Base-by-base conservation (phyloP, 2,329 filamentous ascomycete species). In the Fusarium heterosporum region DNA sequence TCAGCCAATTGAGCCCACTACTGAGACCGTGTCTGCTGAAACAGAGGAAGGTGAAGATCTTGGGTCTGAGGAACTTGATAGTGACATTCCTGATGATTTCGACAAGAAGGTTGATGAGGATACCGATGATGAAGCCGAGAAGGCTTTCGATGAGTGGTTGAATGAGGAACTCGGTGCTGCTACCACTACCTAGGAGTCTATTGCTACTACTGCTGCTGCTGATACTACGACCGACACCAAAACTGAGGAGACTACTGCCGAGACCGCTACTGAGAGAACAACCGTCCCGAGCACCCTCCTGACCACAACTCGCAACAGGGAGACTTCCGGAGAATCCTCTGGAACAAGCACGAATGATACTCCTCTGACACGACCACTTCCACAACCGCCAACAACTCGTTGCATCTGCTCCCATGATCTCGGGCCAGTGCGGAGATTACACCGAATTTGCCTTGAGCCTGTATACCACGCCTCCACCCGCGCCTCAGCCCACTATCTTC, bases 381-480 rank as follows among this genome's bases (percentile, higher is more conserved):
- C 0, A 61, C 47, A 3, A 38, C 29, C 1, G 38, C 56, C 11
- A 61, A 1, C 56, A 32, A 0, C 29, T 54, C 22, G 41, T 32
- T 3, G 56, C 41, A 6, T 61, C 58, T 0, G 58, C 55, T 2
- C 41, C 58, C 3, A 30, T 61, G 41, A 29, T 61, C 19, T 61
- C 55, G 13, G n/a, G 47, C 16, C 26, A 51, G 0, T 61, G 58
- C 3, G 56, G 34, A 1, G 41, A 12, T 13, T 61, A 61, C 8
- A 61, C 58, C 0, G 58, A 61, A 2, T 61, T 61, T 29, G 47
- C 58, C 0, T 45, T 54, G 29, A 61, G 58, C 10, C 5, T 61
- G 1, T 61, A 61, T n/a, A 61, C 58, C 2, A 61, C 55, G 0
- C 8, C 47, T 0, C 47, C 55, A 11, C 55, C 47, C 2, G 47